A percentile compares a stretch with the other conserved stretches of the same genome.
Evolutionary conservation across 495 filamentous ascomycete species (phyloP).

Genomic region (Tuber magnatum): DNA sequence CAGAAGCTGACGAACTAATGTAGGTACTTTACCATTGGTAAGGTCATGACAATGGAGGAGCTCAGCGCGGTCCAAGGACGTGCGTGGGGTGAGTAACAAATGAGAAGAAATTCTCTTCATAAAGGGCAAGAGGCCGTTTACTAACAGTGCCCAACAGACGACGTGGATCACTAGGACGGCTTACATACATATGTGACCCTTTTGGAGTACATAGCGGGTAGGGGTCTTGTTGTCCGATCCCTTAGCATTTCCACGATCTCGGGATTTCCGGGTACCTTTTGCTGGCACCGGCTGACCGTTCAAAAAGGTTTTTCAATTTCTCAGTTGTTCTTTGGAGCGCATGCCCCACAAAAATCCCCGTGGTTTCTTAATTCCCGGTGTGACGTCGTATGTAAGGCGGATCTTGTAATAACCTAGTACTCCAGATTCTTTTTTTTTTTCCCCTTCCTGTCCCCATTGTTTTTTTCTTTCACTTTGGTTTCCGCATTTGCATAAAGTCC

Average conservation of each 20-base stretch:
- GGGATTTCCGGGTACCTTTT: conserved; percentile 33
- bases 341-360: conserved; percentile 23
- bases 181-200: conserved; percentile 27
- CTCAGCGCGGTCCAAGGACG: conserved; percentile 76
- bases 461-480: conserved; percentile 16
- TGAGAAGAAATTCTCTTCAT: conserved; percentile 14
- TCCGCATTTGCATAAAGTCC: conserved; percentile 10
- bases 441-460: conserved; percentile 19
- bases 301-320: not conserved
- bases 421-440: conserved; percentile 15
- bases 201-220: conserved; percentile 31
- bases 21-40: conserved; percentile 78
- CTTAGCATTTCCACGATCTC: conserved; percentile 30
- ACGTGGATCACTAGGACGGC: conserved; percentile 42
- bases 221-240: conserved; percentile 28
- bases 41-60: conserved; percentile 80
- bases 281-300: conserved; percentile 28
- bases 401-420: conserved; percentile 37
- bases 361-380: conserved; percentile 25
- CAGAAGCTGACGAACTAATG: conserved; percentile 11
- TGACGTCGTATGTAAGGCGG: conserved; percentile 27
- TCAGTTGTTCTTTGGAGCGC: conserved; percentile 26
- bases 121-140: conserved; percentile 27
- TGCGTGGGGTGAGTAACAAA: conserved; percentile 64
- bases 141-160: conserved; percentile 37